Percentiles rank a stretch among this genome's conserved stretches.
phyloP scores from a whole-genome alignment of 495 filamentous ascomycete species.

The Rusavskia elegans region DNA sequence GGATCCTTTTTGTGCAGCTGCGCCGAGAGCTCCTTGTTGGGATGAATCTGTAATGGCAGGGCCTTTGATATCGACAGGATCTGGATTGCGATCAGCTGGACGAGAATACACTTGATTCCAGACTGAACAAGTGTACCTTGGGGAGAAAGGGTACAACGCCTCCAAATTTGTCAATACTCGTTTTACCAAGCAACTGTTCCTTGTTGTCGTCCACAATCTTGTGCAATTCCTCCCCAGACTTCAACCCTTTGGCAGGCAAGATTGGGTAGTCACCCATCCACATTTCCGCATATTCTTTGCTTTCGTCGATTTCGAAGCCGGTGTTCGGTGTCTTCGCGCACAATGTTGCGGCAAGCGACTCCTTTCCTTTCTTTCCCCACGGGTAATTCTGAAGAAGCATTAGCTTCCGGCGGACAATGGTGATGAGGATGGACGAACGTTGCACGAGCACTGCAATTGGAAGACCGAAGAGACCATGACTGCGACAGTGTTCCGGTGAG shows the following conservation, averaged over 20 bases:
- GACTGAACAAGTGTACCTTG: constrained; percentile 29
- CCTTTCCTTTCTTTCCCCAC: constrained; percentile 31
- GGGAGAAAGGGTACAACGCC: constrained; percentile 57
- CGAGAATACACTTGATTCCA: background rate
- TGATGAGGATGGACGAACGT: background rate
- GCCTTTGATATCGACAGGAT: constrained; percentile 67
- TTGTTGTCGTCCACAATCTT: constrained; percentile 49
- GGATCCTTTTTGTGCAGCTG: constrained; percentile 49
- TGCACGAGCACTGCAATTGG: constrained; percentile 11
- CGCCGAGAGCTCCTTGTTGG: constrained; percentile 46
- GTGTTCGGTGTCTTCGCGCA: constrained; percentile 29
- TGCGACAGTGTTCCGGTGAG: background rate
- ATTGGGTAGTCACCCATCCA: constrained; percentile 75
- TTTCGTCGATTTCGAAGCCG: constrained; percentile 21
- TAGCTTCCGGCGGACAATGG: background rate
- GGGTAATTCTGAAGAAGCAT: constrained; percentile 23
- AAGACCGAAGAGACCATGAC: constrained; percentile 8
- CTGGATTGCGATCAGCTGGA: constrained; percentile 14
- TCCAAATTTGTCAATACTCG: constrained; percentile 46
- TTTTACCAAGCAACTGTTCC: constrained; percentile 45
- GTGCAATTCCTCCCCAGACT: constrained; percentile 45
- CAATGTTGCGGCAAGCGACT: constrained; percentile 25
- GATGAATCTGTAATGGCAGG: constrained; percentile 68
- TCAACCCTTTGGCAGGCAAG: constrained; percentile 45
- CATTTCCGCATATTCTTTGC: constrained; percentile 40